Percentiles rank a stretch among this genome's conserved stretches.
These are phyloP conservation scores for Parathielavia hyrcaniae DNA, from an alignment of 495 filamentous ascomycete species.

Conservation along the genomic window DNA sequence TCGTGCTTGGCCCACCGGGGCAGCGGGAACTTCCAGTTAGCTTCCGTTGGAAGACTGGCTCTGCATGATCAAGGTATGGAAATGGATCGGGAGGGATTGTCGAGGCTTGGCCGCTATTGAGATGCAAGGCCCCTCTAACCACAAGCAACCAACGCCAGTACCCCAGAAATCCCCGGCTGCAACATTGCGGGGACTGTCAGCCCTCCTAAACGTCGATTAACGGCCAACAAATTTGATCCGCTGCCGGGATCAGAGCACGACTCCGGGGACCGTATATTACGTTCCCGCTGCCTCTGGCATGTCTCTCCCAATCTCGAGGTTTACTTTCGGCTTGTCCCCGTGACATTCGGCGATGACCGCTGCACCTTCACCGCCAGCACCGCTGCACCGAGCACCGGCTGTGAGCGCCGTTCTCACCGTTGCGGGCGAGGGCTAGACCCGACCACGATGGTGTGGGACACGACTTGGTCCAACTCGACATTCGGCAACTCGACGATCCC, in stretches of 20 bases:
- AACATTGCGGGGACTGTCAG: slow-evolving; percentile 3
- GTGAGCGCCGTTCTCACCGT: not conserved
- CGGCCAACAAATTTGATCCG: too few relatives aligned
- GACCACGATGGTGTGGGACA: slow-evolving; percentile 2
- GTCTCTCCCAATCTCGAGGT: not conserved
- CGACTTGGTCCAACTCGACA: slow-evolving; percentile 14
- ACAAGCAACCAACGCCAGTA: not conserved
- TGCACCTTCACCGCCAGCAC: not conserved
- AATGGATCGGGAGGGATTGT: too few relatives aligned
- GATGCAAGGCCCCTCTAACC: not conserved
- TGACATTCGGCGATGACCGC: not conserved
- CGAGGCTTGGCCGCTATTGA: too few relatives aligned
- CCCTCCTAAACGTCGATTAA: too few relatives aligned
- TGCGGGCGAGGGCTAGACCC: not conserved
- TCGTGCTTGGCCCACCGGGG: not conserved
- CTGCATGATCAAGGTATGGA: too few relatives aligned
- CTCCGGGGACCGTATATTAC: slow-evolving; percentile 11
- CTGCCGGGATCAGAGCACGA: too few relatives aligned
- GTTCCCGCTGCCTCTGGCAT: not conserved
- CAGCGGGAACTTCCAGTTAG: not conserved
- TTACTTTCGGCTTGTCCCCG: too few relatives aligned
- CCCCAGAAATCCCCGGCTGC: slow-evolving; percentile 2
- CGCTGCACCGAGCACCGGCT: not conserved
- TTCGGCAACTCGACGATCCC: slow-evolving; percentile 8
- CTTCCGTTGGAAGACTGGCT: too few relatives aligned